Percentiles rank a stretch among this genome's conserved stretches.
These are phyloP conservation scores for Phytophthora foliorum DNA, from an alignment of 352 stramenopile species.

Conservation along the genomic window DNA sequence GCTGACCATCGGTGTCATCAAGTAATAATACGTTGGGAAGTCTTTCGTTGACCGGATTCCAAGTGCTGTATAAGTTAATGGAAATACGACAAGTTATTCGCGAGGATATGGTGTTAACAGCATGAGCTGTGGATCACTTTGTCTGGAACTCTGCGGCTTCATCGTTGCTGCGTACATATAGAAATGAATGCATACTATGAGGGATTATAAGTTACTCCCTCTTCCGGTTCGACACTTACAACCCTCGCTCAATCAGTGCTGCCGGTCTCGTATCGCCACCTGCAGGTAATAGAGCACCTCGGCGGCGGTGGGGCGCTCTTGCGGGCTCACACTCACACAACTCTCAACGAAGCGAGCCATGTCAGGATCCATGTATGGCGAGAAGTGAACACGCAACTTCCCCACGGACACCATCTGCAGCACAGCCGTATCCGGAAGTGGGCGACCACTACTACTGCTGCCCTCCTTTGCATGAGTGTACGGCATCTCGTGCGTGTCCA, in stretches of 20 bases:
- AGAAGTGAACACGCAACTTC: slow-evolving; percentile 41
- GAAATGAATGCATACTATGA: no score
- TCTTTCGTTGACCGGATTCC: no score
- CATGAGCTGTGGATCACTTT: no score
- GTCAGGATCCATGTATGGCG: slow-evolving; percentile 14
- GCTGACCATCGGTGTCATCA: no score
- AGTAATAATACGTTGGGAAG: no score
- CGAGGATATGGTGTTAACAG: no score
- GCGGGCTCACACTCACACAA: slow-evolving; percentile 37
- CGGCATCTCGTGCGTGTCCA: slow-evolving; percentile 41
- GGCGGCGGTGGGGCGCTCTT: slow-evolving; percentile 28
- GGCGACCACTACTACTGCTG: slow-evolving; percentile 12
- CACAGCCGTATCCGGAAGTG: slow-evolving; percentile 38
- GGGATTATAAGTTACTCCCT: no score
- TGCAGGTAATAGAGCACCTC: slow-evolving; percentile 48
- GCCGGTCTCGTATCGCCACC: slow-evolving; percentile 1
- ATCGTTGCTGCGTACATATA: no score
- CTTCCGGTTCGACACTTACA: not conserved
- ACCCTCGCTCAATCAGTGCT: slow-evolving; percentile 7
- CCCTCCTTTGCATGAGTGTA: slow-evolving; percentile 35
- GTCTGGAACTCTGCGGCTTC: no score
- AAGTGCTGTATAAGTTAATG: no score
- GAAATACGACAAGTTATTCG: no score
- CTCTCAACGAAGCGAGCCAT: slow-evolving; percentile 18
- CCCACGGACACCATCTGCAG: slow-evolving; percentile 53